phyloP scores from a whole-genome alignment of 805 yeast genomes.

The Zygoascus ofunaensis region DNA sequence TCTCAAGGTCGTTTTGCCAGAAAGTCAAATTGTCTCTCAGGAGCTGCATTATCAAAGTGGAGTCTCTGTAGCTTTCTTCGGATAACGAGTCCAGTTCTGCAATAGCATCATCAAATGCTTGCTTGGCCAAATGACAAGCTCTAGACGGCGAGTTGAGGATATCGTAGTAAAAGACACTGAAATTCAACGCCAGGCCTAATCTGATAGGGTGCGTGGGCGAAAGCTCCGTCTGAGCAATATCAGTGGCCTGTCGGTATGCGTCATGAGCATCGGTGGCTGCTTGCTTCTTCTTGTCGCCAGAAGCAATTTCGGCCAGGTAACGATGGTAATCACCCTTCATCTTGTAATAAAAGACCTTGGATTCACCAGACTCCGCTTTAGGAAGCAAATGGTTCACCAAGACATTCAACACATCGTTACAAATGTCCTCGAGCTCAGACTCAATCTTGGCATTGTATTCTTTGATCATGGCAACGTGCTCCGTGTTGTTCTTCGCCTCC shows the following conservation, averaged over 20 bases:
- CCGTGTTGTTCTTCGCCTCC: constrained; percentile 91
- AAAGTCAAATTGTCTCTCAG: constrained; percentile 95
- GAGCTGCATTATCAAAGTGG: constrained; percentile 97
- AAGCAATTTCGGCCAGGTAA: constrained; percentile 95
- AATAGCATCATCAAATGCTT: constrained; percentile 98
- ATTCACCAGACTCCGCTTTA: constrained; percentile 93
- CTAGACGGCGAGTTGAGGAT: constrained; percentile 96
- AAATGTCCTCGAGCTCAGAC: constrained; percentile 84
- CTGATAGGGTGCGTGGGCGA: constrained; percentile 99
- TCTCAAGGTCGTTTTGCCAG: constrained; percentile 69
- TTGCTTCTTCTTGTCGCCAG: constrained; percentile 84
- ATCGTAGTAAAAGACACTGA: constrained; percentile 97
- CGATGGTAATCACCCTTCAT: constrained; percentile 99
- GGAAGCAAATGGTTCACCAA: constrained; percentile 86
- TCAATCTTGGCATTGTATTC: constrained; percentile 95
- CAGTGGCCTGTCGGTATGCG: constrained; percentile 94
- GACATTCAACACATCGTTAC: constrained; percentile 87
- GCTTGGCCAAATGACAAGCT: constrained; percentile 98
- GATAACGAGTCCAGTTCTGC: constrained; percentile 96
- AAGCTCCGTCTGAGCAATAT: constrained; percentile 94
- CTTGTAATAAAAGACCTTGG: constrained; percentile 96
- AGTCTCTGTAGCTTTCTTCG: constrained; percentile 96
- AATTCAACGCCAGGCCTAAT: constrained; percentile 94
- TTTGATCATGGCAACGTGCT: constrained; percentile 81
- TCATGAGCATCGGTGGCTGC: constrained; percentile 92